phyloP scores from a whole-genome alignment of 345 rosid genomes.

The Salix dunnii region DNA sequence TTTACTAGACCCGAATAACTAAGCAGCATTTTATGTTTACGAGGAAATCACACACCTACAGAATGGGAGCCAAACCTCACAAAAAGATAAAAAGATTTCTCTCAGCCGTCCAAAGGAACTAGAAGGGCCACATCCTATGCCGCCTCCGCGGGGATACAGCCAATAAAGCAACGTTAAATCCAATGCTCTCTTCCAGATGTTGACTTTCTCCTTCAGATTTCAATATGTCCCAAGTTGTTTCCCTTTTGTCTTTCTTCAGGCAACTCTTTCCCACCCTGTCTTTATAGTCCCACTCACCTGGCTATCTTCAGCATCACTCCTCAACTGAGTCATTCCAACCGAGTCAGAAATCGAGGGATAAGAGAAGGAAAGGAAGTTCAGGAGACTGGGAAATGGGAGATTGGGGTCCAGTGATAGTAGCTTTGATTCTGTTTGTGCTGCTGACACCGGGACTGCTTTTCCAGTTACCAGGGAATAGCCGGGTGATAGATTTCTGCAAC shows the following conservation, averaged over 20 bases:
- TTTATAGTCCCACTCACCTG: neutral
- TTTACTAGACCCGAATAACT: no score
- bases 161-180: neutral
- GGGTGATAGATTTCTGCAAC: constrained; percentile 12
- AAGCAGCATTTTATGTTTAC: neutral
- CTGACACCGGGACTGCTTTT: constrained; percentile 4
- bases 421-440: constrained; percentile 11
- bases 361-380: neutral
- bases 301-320: neutral
- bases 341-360: neutral
- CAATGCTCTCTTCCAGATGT: neutral
- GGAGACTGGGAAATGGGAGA: constrained; percentile 4
- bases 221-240: neutral
- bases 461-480: constrained; percentile 7
- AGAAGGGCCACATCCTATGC: neutral
- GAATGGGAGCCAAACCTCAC: neutral
- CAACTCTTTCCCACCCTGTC: neutral
- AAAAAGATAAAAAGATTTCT: neutral
- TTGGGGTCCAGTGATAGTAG: constrained; percentile 16
- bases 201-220: neutral
- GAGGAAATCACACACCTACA: neutral
- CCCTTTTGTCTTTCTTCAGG: neutral
- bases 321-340: neutral
- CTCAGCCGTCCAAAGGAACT: neutral
- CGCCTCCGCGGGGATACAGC: neutral